These are phyloP conservation scores for Magnusiomyces suaveolens DNA, from an alignment of 1,139 yeast genomes.

Conservation along the genomic window DNA sequence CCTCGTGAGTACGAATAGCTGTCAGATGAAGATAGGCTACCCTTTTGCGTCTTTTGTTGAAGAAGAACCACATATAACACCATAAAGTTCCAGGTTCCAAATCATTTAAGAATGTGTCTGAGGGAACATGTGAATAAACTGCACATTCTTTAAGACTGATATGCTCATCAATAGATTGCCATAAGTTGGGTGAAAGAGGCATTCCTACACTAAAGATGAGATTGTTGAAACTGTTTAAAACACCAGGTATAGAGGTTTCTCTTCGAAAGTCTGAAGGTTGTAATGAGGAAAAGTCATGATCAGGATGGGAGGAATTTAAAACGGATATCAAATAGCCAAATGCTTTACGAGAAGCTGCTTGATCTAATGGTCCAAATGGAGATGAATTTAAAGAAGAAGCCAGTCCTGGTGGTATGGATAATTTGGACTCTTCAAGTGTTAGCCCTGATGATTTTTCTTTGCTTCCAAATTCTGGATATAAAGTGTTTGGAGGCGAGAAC, in stretches of 20 bases:
- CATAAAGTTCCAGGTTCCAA: conserved; percentile 66
- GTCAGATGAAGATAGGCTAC: conserved; percentile 70
- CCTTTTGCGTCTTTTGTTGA: conserved; percentile 81
- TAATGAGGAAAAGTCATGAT: conserved; percentile 80
- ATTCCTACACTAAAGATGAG: conserved; percentile 70
- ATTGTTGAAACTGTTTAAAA: conserved; percentile 69
- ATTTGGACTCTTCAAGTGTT: conserved; percentile 7
- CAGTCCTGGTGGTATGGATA: conserved; percentile 8
- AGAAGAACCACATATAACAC: conserved; percentile 89
- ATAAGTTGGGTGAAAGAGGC: conserved; percentile 50
- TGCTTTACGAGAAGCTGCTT: conserved; percentile 72
- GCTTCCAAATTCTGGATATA: conserved; percentile 1
- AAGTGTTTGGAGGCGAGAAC: conserved; percentile 14
- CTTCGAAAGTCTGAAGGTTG: conserved; percentile 77
- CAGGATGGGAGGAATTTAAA: conserved; percentile 86
- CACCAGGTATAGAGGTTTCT: conserved; percentile 42
- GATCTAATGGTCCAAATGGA: conserved; percentile 90
- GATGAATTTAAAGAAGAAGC: conserved; percentile 35
- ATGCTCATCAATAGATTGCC: conserved; percentile 82
- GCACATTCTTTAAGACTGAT: conserved; percentile 73
- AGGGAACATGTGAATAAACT: conserved; percentile 69
- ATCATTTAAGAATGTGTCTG: conserved; percentile 66
- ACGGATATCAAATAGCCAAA: conserved; percentile 89
- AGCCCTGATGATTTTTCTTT: neutral
- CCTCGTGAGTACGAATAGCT: conserved; percentile 28